Base-by-base conservation (phyloP, 345 rosid genomes). In the Microcos paniculata region DNA sequence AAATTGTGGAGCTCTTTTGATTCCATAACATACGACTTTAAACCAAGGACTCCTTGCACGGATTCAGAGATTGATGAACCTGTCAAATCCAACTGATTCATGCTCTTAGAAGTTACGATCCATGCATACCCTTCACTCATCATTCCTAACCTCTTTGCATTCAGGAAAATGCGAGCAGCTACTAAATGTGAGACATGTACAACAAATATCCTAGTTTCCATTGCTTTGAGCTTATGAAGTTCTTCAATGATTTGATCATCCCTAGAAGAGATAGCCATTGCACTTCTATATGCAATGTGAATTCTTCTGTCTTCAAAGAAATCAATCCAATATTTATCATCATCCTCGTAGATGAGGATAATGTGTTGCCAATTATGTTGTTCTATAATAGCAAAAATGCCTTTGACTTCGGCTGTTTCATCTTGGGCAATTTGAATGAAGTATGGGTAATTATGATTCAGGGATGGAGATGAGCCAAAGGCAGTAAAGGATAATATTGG, bases 41-140 rank as follows among this genome's bases (percentile, higher is more conserved):
- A 78, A 49, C 84, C 89, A 38, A 86, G 35, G 35, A 86, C 82
- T 13, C 89, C 87, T 78, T 86, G 80, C 81, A 86, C 79, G 30
- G 84, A 72, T 40, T 71, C 71, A 18, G 65, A 0, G 19, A 43
- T 53, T 1, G 65, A 53, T 12, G 62, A 33, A 1, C 55, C 75
- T n/a, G 1, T 57, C 14, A 28, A 71, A 0, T 14, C 53, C 26
- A 78, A 48, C 40, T 16, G 56, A 59, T 42, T 65, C 62, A 64
- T 80, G 14, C 18, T 78, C 68, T 42, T 69, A 4, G 35, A 53
- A 1, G 88, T 82, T 23, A 79, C 67, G 13, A 86, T 84, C 89
- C 84, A 86, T 43, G 73, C 86, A 80, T 73, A 86, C 6, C 86
- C 85, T 75, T 75, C n/a, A n/a, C n/a, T n/a, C n/a, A n/a, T n/a